phyloP scores from a whole-genome alignment of 2,329 filamentous ascomycete genomes.

The Zalaria sp. region DNA sequence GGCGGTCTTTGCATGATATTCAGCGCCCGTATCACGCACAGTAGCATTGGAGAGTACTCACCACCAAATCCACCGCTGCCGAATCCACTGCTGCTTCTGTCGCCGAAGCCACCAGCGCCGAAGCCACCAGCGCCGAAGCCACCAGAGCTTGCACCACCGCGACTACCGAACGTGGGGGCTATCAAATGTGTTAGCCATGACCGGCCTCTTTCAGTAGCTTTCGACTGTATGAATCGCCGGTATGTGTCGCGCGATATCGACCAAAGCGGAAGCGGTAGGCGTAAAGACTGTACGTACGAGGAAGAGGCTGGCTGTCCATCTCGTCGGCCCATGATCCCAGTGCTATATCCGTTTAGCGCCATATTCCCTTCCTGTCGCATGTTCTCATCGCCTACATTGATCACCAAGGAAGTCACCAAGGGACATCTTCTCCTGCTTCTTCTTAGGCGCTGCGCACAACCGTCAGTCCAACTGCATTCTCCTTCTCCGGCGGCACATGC shows the following conservation, averaged over 20 bases:
- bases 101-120: conserved; percentile 5
- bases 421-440: conserved; percentile 93
- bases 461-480: conserved; percentile 2
- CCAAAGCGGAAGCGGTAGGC: too few relatives aligned
- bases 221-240: too few relatives aligned
- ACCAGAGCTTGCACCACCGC: conserved; percentile 13
- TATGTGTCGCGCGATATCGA: too few relatives aligned
- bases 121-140: conserved; percentile 3
- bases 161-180: not conserved
- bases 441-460: conserved; percentile 60
- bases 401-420: conserved; percentile 91
- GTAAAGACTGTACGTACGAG: conserved; percentile 10
- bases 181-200: too few relatives aligned
- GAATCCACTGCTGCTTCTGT: conserved; percentile 19
- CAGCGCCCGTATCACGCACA: not conserved
- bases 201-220: too few relatives aligned
- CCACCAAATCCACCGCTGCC: conserved; percentile 8
- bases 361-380: conserved; percentile 8
- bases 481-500: not conserved
- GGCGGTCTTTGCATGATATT: conserved; percentile 14
- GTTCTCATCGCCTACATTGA: conserved; percentile 50
- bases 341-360: conserved; percentile 31
- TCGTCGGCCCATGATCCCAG: conserved; percentile 97
- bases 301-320: conserved; percentile 50
- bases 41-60: not conserved